Base-by-base conservation (phyloP, 768 basidiomycete species). In the Sporobolomyces roseus region DNA sequence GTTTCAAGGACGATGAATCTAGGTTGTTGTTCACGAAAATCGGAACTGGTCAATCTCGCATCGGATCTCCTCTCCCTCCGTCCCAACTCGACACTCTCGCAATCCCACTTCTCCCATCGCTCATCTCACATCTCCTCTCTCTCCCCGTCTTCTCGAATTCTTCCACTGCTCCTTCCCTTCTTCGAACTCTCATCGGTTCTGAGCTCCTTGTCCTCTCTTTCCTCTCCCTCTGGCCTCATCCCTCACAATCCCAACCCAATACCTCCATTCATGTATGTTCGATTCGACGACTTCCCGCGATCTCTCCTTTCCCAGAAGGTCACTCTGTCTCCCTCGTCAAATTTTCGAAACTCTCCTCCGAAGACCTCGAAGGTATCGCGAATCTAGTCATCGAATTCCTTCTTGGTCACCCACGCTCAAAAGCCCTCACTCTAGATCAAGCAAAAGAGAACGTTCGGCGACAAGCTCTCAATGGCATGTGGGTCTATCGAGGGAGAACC, bases 11-110 rank as follows among this genome's bases (percentile, higher is more conserved):
- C 30, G 14, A 27, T 23, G 2, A 25, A 21, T 25, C 1, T 60
- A 68, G 66, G 1, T 61, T 68, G 21, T 19, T 68, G 38, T 68
- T 68, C 49, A 68, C 53, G 17, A 68, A 68, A n/a, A 36, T 68
- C 27, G 61, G n/a, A 32, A 41, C 29, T 25, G 36, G 54, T 1
- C 54, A 58, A 19, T 58, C 48, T 48, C 56, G 50, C 48, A 8
- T 68, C 32, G 61, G 38, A 45, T 54, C n/a, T 14, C 61, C 66
- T 1, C 38, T 58, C 17, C 29, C 38, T 0, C 25, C 61, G 1
- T 14, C 61, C 1, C 14, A n/a, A 1, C n/a, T 59, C 61, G 33
- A 21, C 9, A 10, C 13, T 3, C 38, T 51, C 49, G 66, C 61
- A 29, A 30, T 63, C 7, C 66, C 66, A 1, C 25, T 52, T 32